Conservation (phyloP, 1,139 yeast species). For the Diutina rugosa region DNA sequence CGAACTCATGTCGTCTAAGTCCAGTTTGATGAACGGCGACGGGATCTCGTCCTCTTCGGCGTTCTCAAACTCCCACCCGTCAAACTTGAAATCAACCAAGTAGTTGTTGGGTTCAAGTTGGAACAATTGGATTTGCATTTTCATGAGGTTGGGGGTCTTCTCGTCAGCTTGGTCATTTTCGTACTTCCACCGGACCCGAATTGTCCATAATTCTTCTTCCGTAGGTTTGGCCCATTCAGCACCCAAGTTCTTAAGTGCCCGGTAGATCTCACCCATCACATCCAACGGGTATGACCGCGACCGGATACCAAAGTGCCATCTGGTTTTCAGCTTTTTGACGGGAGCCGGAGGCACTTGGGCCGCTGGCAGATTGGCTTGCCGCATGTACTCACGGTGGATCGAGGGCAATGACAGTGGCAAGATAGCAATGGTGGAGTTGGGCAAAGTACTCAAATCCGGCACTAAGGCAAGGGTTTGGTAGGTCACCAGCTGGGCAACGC, state of each 20-base stretch:
- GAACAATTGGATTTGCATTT: conserved; percentile 92
- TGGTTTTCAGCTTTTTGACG: conserved; percentile 76
- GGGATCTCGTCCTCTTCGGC: conserved; percentile 9
- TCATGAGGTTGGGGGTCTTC: conserved; percentile 64
- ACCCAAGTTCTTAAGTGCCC: conserved; percentile 85
- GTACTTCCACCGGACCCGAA: conserved; percentile 91
- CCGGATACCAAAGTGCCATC: conserved; percentile 98
- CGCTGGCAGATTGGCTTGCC: conserved; percentile 37
- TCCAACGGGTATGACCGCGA: conserved; percentile 94
- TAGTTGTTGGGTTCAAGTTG: conserved; percentile 94
- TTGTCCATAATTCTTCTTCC: conserved; percentile 92
- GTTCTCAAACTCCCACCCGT: conserved; percentile 69
- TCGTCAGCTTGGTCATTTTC: conserved; percentile 7
- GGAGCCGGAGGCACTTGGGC: conserved; percentile 36
- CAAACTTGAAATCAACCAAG: conserved; percentile 92
- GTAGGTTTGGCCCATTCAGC: conserved; percentile 97
- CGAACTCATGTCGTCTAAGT: conserved; percentile 61
- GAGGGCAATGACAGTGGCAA: conserved; percentile 90
- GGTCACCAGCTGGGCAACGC: conserved; percentile 34
- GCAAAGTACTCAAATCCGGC: conserved; percentile 37
- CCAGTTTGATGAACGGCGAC: conserved; percentile 15
- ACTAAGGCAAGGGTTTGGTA: conserved; percentile 38
- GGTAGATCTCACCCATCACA: conserved; percentile 96
- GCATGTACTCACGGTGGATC: conserved; percentile 87
- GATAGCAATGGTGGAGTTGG: conserved; percentile 71